These are phyloP conservation scores for Trichosporon coremiiforme DNA, from an alignment of 1,284 basidiomycete species.

Conservation along the genomic window DNA sequence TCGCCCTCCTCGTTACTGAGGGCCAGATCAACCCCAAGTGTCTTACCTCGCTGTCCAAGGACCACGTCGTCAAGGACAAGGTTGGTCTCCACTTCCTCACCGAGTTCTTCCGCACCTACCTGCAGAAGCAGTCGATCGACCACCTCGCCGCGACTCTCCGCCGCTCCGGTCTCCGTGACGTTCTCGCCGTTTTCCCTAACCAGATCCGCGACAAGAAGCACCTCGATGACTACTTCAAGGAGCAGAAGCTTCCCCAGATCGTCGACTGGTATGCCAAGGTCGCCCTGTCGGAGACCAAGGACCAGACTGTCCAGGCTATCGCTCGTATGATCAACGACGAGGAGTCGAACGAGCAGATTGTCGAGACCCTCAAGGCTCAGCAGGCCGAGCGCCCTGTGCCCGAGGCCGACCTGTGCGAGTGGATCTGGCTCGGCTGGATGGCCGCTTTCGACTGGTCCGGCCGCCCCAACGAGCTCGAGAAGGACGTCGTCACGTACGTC, in stretches of 20 bases:
- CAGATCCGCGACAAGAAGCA: conserved; percentile 72
- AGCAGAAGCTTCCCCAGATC: conserved; percentile 71
- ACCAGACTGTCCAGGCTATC: conserved; percentile 66
- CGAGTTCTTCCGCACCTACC: conserved; percentile 66
- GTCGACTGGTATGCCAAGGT: conserved; percentile 91
- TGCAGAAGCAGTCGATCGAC: conserved; percentile 79
- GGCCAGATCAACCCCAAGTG: conserved; percentile 75
- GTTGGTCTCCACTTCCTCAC: conserved; percentile 76
- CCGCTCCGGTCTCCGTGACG: conserved; percentile 80
- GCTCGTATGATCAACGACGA: conserved; percentile 62
- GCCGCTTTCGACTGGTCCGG: conserved; percentile 80
- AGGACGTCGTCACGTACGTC: conserved; percentile 78
- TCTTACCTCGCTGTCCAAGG: conserved; percentile 81
- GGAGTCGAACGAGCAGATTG: conserved; percentile 64
- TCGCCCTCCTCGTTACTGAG: conserved; percentile 78
- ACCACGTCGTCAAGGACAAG: conserved; percentile 92
- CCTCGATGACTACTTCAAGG: conserved; percentile 83
- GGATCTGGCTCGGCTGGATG: conserved; percentile 91
- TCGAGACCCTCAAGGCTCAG: conserved; percentile 68
- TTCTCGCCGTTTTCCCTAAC: conserved; percentile 81
- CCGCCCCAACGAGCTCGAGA: conserved; percentile 85
- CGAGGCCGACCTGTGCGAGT: conserved; percentile 78
- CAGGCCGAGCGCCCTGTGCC: conserved; percentile 63
- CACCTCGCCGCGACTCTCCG: conserved; percentile 76
- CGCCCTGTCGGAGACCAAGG: conserved; percentile 73